phyloP scores from a whole-genome alignment of 2,329 filamentous ascomycete species.

The Fusarium xyrophilum region DNA sequence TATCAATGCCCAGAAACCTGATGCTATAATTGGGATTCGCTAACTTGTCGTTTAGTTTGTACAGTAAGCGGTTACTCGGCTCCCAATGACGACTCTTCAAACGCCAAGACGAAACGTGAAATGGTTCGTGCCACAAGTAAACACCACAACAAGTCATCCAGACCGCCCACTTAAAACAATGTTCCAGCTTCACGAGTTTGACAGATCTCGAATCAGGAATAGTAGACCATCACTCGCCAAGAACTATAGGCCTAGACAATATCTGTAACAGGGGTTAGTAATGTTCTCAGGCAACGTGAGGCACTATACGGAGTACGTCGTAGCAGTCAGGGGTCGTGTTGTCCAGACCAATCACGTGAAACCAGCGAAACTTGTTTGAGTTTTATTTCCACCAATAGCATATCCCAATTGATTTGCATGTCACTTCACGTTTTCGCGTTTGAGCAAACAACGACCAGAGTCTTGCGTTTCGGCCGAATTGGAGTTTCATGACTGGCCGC shows the following conservation, averaged over 20 bases:
- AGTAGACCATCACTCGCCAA: background rate
- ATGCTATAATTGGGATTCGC: background rate
- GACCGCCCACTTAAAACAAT: background rate
- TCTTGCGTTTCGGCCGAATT: background rate
- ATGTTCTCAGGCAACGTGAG: constrained; percentile 2
- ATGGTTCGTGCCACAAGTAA: background rate
- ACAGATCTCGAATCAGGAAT: background rate
- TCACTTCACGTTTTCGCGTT: background rate
- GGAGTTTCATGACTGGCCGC: constrained; percentile 1
- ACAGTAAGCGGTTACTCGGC: constrained; percentile 6
- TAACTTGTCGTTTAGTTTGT: background rate
- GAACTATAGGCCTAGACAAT: background rate
- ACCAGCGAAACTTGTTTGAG: constrained; percentile 6
- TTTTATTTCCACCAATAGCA: constrained; percentile 1
- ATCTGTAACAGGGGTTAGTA: constrained; percentile 16
- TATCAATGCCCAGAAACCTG: background rate
- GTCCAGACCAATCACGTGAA: constrained; percentile 11
- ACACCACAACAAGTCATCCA: background rate
- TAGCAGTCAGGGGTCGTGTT: background rate
- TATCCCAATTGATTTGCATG: rapidly evolving
- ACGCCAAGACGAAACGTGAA: constrained; percentile 23
- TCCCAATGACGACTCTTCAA: background rate
- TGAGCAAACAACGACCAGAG: background rate
- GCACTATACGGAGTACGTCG: constrained; percentile 4
- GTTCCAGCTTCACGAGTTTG: background rate